Evolutionary conservation across 1,284 basidiomycete species (phyloP).

Genomic region (Malassezia furfur): DNA sequence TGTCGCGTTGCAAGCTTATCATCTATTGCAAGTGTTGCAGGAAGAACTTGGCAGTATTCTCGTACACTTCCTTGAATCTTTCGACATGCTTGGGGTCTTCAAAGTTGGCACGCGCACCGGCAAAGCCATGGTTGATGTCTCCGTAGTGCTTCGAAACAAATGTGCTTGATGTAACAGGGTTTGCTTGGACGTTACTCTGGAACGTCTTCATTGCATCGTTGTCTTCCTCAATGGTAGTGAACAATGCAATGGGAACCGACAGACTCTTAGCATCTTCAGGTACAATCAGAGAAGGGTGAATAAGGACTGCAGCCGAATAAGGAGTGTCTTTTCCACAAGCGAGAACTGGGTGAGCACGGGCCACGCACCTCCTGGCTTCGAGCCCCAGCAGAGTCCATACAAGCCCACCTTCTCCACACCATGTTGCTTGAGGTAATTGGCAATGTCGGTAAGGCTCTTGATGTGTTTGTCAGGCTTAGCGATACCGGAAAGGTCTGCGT

Average conservation of each 20-base stretch:
- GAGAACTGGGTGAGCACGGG: constrained; percentile 7
- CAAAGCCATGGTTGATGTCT: constrained; percentile 57
- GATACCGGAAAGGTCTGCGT: constrained; percentile 14
- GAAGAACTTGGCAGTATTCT: constrained; percentile 29
- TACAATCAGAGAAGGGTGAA: constrained; percentile 53
- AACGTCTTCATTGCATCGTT: constrained; percentile 52
- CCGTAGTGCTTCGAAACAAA: constrained; percentile 56
- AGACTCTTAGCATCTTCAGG: constrained; percentile 54
- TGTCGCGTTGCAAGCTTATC: not conserved
- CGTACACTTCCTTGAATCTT: constrained; percentile 61
- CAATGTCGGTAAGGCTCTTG: constrained; percentile 53
- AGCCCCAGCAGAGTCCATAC: constrained; percentile 51
- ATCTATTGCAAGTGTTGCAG: not conserved
- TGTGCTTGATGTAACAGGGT: constrained; percentile 51
- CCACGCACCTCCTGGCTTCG: constrained; percentile 19
- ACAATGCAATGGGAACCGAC: constrained; percentile 56
- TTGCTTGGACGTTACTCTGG: constrained; percentile 48
- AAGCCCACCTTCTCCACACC: constrained; percentile 53
- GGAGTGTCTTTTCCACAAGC: constrained; percentile 25
- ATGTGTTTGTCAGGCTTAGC: constrained; percentile 51
- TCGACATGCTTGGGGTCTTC: constrained; percentile 58
- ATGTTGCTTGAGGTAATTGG: constrained; percentile 51
- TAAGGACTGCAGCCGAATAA: constrained; percentile 22
- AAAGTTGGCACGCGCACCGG: constrained; percentile 61
- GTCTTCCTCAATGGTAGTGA: constrained; percentile 58